A percentile compares a stretch with the other conserved stretches of the same genome.
These are phyloP conservation scores for Penicillium samsonianum DNA, from an alignment of 495 filamentous ascomycete genomes.

Conservation along the genomic window DNA sequence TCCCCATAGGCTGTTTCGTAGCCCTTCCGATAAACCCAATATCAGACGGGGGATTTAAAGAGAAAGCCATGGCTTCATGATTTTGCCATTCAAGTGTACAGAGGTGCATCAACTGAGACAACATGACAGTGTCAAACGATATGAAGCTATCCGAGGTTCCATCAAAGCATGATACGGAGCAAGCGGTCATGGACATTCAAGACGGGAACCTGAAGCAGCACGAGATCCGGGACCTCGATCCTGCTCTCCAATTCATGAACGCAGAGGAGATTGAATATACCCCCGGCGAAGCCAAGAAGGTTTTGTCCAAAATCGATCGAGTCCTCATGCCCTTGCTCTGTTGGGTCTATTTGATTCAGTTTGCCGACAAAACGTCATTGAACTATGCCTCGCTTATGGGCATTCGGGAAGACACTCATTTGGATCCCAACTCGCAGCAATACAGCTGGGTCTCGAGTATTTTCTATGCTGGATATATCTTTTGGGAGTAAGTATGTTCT, in stretches of 20 bases:
- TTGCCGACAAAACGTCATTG: constrained; percentile 50
- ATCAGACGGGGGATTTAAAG: constrained; percentile 11
- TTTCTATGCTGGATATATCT: constrained; percentile 42
- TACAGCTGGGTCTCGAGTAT: constrained; percentile 45
- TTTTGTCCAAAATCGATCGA: constrained; percentile 45
- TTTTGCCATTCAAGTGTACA: constrained; percentile 1
- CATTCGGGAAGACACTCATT: constrained; percentile 27
- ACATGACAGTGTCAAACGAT: constrained; percentile 8
- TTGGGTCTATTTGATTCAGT: constrained; percentile 34
- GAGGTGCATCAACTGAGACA: constrained; percentile 7
- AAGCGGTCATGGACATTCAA: constrained; percentile 9
- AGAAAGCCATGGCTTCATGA: constrained; percentile 10
- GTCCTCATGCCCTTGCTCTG: constrained; percentile 43
- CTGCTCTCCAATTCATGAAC: constrained; percentile 17
- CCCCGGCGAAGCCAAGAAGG: constrained; percentile 14
- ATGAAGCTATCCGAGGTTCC: constrained; percentile 12
- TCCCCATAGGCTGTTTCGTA: constrained; percentile 6
- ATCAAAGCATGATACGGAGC: constrained; percentile 12
- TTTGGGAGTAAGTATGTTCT: constrained; percentile 4
- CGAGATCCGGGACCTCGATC: constrained; percentile 9
- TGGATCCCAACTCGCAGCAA: constrained; percentile 28
- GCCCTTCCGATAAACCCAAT: constrained; percentile 7
- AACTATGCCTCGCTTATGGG: constrained; percentile 49
- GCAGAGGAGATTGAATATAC: constrained; percentile 16
- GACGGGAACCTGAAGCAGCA: constrained; percentile 12